A percentile compares a stretch with the other conserved stretches of the same genome.
These are phyloP conservation scores for Parmelia sp. DNA, from an alignment of 495 filamentous ascomycete species.

Conservation along the genomic window DNA sequence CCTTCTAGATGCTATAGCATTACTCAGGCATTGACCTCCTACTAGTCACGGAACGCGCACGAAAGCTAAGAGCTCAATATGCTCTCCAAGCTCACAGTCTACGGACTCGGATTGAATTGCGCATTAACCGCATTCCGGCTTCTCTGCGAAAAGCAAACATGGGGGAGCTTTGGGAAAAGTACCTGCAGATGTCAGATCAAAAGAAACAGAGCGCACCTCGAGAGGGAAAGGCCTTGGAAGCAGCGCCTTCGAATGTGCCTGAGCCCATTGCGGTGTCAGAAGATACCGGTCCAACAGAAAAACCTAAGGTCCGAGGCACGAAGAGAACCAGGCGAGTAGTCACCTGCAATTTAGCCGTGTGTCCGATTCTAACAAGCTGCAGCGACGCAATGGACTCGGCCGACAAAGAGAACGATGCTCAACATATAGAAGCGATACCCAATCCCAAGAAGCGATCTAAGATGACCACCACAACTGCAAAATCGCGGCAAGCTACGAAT, in stretches of 20 bases:
- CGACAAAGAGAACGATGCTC: conserved; percentile 73
- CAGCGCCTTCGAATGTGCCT: not conserved
- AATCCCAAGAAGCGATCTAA: conserved; percentile 58
- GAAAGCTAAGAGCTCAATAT: conserved; percentile 87
- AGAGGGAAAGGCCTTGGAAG: conserved; percentile 24
- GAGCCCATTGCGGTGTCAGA: conserved; percentile 24
- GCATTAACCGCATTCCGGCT: conserved; percentile 85
- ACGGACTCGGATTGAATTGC: conserved; percentile 81
- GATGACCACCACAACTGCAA: conserved; percentile 26
- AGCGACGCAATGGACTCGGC: conserved; percentile 59
- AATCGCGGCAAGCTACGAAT: conserved; percentile 28
- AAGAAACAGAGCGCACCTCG: conserved; percentile 29
- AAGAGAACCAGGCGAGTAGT: conserved; percentile 57
- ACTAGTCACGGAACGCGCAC: conserved; percentile 81
- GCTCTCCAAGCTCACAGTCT: conserved; percentile 78
- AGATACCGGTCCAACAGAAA: conserved; percentile 16
- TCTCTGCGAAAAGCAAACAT: conserved; percentile 75
- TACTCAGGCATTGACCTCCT: conserved; percentile 21
- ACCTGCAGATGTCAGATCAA: conserved; percentile 33
- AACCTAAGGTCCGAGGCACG: conserved; percentile 21
- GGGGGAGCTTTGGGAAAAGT: conserved; percentile 66
- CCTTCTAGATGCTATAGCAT: conserved; percentile 12
- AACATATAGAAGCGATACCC: conserved; percentile 38
- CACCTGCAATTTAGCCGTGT: conserved; percentile 1
- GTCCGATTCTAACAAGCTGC: conserved; percentile 11